These are phyloP conservation scores for Ocimum tenuiflorum DNA, from an alignment of 257 asterid species.

Conservation along the genomic window DNA sequence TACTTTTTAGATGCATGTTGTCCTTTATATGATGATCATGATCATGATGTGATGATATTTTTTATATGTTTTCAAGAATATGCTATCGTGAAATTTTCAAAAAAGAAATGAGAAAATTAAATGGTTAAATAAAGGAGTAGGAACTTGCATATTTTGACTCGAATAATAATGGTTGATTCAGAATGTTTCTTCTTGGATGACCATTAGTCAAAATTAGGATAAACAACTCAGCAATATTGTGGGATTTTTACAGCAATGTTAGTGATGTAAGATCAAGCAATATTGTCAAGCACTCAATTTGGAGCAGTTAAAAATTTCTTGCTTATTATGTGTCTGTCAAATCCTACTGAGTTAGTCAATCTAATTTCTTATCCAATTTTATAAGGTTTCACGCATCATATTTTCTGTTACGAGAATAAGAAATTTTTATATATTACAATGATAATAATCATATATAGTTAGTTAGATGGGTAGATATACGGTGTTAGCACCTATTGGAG, in stretches of 20 bases:
- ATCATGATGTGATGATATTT: constrained; percentile 11
- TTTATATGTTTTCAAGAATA: too few species aligned
- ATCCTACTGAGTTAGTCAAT: neutral
- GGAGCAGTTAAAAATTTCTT: neutral
- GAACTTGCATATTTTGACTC: constrained; percentile 13
- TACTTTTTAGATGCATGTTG: constrained; percentile 23
- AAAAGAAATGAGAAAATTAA: neutral
- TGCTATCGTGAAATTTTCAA: neutral
- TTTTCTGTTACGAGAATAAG: neutral
- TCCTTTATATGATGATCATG: too few species aligned
- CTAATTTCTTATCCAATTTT: neutral
- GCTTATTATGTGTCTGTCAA: neutral
- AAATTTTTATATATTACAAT: too few species aligned
- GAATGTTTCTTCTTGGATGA: constrained; percentile 22
- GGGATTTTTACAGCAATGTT: neutral
- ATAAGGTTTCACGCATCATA: neutral
- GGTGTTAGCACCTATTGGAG: too few species aligned
- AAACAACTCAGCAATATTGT: neutral
- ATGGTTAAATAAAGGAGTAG: neutral
- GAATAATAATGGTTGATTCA: constrained; percentile 5
- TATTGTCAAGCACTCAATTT: neutral
- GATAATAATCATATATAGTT: too few species aligned
- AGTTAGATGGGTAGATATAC: too few species aligned
- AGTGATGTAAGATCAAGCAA: neutral
- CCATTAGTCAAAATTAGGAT: constrained; percentile 14